Conservation (phyloP, 2,329 filamentous ascomycete species). For the Fusarium torreyae region DNA sequence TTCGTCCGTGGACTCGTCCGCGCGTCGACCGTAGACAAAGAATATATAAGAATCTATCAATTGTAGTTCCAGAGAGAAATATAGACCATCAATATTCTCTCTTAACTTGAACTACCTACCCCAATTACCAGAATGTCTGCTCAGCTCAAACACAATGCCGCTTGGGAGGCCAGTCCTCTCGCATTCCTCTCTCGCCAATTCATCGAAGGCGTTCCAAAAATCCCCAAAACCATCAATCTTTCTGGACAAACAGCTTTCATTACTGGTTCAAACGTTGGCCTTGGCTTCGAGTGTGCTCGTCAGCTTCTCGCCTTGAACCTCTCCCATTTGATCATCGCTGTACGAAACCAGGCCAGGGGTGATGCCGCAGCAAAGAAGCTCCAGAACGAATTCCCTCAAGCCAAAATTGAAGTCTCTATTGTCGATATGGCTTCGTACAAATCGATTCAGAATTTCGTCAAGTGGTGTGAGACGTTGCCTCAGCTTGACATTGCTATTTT, state of each 20-base stretch:
- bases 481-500: slow-evolving; percentile 63
- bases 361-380: slow-evolving; percentile 55
- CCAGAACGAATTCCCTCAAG: slow-evolving; percentile 48
- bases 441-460: slow-evolving; percentile 61
- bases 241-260: slow-evolving; percentile 61
- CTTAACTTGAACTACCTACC: not conserved
- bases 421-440: slow-evolving; percentile 65
- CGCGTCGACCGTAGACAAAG: slow-evolving; percentile 20
- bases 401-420: slow-evolving; percentile 62
- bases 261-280: slow-evolving; percentile 65
- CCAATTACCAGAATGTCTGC: slow-evolving; percentile 38
- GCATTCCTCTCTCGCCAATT: slow-evolving; percentile 49
- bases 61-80: not conserved
- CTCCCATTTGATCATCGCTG: slow-evolving; percentile 63
- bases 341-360: slow-evolving; percentile 61
- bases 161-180: slow-evolving; percentile 41
- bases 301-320: slow-evolving; percentile 60
- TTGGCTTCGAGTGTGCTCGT: slow-evolving; percentile 62
- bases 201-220: slow-evolving; percentile 43
- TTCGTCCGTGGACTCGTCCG: slow-evolving; percentile 32
- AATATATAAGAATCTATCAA: slow-evolving; percentile 29
- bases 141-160: slow-evolving; percentile 38
- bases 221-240: slow-evolving; percentile 48
- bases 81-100: not conserved
- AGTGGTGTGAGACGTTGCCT: slow-evolving; percentile 52